Evolutionary conservation across 2,329 filamentous ascomycete genomes (phyloP).

Genomic region (Nemania sp.): DNA sequence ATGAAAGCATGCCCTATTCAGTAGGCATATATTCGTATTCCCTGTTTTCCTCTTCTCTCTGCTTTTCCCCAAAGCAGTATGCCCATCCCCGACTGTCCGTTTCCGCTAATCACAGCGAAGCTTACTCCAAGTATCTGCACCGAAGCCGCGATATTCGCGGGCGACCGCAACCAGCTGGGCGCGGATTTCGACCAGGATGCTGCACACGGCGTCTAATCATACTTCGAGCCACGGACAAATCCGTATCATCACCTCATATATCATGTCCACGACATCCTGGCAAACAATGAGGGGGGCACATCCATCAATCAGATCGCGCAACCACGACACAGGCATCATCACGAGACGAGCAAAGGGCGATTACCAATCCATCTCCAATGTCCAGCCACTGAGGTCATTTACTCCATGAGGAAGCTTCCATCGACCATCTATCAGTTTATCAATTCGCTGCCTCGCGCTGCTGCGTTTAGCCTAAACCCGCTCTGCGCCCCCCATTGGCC

Average conservation of each 20-base stretch:
- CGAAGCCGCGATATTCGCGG: background rate
- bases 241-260: background rate
- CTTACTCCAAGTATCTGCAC: background rate
- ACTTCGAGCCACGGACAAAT: too few relatives aligned
- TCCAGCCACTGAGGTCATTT: conserved; percentile 23
- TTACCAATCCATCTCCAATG: conserved; percentile 29
- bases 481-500: conserved; percentile 18
- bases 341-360: conserved; percentile 1
- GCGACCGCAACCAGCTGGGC: too few relatives aligned
- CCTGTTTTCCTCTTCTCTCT: too few relatives aligned
- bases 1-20: too few relatives aligned
- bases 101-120: too few relatives aligned
- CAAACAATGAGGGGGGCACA: too few relatives aligned
- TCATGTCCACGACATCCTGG: background rate
- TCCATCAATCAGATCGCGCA: background rate
- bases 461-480: conserved; percentile 31
- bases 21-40: too few relatives aligned
- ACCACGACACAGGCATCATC: background rate
- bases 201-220: too few relatives aligned
- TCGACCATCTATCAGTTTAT: conserved; percentile 11
- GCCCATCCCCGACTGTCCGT: too few relatives aligned
- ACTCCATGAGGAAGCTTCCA: conserved; percentile 5
- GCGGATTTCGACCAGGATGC: too few relatives aligned
- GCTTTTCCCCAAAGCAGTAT: too few relatives aligned
- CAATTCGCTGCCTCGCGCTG: conserved; percentile 7